Conservation (phyloP, 352 stramenopile species). For the Saprolegnia parasitica region DNA sequence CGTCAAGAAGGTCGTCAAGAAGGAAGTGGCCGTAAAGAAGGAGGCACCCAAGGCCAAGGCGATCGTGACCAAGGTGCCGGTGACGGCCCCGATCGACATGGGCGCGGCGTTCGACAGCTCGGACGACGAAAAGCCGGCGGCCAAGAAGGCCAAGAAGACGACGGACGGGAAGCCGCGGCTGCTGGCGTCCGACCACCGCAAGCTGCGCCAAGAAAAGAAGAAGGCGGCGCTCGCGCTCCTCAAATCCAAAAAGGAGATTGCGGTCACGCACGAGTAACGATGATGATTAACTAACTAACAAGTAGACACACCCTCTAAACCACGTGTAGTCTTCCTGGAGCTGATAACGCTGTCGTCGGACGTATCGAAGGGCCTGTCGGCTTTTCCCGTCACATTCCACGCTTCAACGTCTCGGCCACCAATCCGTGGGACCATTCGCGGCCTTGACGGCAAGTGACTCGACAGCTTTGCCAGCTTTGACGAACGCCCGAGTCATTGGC, state of each 20-base stretch:
- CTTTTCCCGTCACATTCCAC: too few species aligned
- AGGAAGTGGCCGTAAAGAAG: constrained; percentile 21
- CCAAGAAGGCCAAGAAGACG: constrained; percentile 49
- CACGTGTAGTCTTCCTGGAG: too few species aligned
- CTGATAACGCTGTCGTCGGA: too few species aligned
- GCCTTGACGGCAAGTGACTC: too few species aligned
- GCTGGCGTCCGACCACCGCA: constrained; percentile 32
- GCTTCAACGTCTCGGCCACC: too few species aligned
- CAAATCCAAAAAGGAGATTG: constrained; percentile 33
- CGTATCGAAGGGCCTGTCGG: too few species aligned
- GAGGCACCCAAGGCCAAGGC: constrained; percentile 24
- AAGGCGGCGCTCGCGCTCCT: constrained; percentile 44
- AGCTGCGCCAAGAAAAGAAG: constrained; percentile 60
- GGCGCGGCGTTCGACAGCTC: constrained; percentile 61
- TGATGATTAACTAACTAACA: not conserved
- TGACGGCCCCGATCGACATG: constrained; percentile 64
- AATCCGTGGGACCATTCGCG: too few species aligned
- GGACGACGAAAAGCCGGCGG: constrained; percentile 49
- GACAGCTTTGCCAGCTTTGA: too few species aligned
- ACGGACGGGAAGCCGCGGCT: not conserved
- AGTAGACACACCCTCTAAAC: not conserved
- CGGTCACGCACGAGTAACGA: not conserved
- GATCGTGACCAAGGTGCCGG: not conserved
- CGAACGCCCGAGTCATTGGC: too few species aligned
- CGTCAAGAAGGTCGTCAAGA: constrained; percentile 30